Percentiles rank a stretch among this genome's conserved stretches.
phyloP scores from a whole-genome alignment of 805 yeast species.

The Saturnispora halmiae region DNA sequence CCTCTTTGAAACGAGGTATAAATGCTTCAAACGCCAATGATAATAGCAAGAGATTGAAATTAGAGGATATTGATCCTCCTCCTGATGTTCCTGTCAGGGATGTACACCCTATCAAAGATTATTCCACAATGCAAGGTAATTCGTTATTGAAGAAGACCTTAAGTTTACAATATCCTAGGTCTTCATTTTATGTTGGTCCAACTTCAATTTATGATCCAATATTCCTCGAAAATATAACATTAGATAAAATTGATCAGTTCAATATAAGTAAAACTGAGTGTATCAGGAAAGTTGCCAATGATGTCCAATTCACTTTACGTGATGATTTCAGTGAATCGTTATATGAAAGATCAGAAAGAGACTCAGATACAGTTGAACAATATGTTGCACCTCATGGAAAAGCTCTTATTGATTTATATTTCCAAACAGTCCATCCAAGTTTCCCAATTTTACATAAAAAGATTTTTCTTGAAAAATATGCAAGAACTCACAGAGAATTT shows the following conservation, averaged over 20 bases:
- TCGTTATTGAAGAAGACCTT: constrained; percentile 59
- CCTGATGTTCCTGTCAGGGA: constrained; percentile 39
- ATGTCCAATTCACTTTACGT: constrained; percentile 65
- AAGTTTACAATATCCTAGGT: constrained; percentile 79
- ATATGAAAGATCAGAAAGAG: constrained; percentile 59
- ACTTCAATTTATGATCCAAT: constrained; percentile 75
- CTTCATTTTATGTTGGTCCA: constrained; percentile 82
- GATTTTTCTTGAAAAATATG: constrained; percentile 84
- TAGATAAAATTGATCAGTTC: constrained; percentile 73
- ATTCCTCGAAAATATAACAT: constrained; percentile 52
- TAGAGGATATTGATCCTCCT: constrained; percentile 32
- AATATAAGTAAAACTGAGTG: constrained; percentile 58
- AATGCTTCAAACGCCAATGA: constrained; percentile 20
- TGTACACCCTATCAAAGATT: constrained; percentile 56
- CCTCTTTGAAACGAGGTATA: constrained; percentile 30
- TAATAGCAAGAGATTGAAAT: constrained; percentile 23
- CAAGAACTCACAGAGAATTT: constrained; percentile 84
- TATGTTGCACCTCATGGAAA: constrained; percentile 91
- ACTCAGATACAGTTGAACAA: constrained; percentile 75
- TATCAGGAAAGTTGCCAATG: constrained; percentile 69
- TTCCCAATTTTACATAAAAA: constrained; percentile 87
- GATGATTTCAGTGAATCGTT: constrained; percentile 72
- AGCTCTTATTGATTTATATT: constrained; percentile 67
- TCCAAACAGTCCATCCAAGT: constrained; percentile 80
- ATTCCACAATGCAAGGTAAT: constrained; percentile 52